Conservation (phyloP, 1,284 basidiomycete species). For the Thelephora terrestris region DNA sequence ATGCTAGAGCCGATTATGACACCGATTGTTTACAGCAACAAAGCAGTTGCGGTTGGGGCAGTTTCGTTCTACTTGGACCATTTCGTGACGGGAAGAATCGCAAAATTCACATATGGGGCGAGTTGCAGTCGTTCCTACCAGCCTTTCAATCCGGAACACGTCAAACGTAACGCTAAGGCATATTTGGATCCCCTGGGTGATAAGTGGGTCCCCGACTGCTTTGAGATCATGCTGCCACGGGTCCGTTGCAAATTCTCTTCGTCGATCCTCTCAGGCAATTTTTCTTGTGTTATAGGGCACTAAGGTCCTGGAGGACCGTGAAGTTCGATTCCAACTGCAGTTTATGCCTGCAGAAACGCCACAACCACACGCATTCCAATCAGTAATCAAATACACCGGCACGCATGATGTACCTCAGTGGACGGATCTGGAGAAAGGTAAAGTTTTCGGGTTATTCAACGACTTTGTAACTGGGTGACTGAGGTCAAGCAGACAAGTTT, state of each 20-base stretch:
- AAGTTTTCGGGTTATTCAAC: not conserved
- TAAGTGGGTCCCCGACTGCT: slow-evolving; percentile 21
- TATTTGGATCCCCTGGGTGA: slow-evolving; percentile 21
- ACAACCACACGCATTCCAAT: slow-evolving; percentile 17
- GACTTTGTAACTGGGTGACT: not conserved
- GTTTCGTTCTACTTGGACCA: slow-evolving; percentile 27
- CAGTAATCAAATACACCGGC: slow-evolving; percentile 36
- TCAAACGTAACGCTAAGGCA: slow-evolving; percentile 13
- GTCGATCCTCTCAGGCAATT: not conserved
- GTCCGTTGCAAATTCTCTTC: not conserved
- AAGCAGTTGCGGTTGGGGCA: slow-evolving; percentile 27
- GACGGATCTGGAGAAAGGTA: slow-evolving; percentile 15
- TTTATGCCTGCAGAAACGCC: slow-evolving; percentile 20
- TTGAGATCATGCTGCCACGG: slow-evolving; percentile 16
- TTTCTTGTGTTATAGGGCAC: slow-evolving; percentile 21
- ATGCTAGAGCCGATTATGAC: not conserved
- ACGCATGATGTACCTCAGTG: slow-evolving; percentile 9
- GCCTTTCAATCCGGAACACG: slow-evolving; percentile 22
- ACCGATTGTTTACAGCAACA: slow-evolving; percentile 7
- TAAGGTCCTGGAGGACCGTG: slow-evolving; percentile 24
- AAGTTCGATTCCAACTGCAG: slow-evolving; percentile 26
- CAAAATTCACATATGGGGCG: slow-evolving; percentile 26
- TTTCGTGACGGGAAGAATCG: slow-evolving; percentile 23
- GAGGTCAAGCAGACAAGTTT: slow-evolving; percentile 27
- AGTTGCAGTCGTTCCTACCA: slow-evolving; percentile 18